Evolutionary conservation across 1,284 basidiomycete genomes (phyloP), one percentile per base, ranked within the genome.

Genomic region (Blastosporella zonata): DNA sequence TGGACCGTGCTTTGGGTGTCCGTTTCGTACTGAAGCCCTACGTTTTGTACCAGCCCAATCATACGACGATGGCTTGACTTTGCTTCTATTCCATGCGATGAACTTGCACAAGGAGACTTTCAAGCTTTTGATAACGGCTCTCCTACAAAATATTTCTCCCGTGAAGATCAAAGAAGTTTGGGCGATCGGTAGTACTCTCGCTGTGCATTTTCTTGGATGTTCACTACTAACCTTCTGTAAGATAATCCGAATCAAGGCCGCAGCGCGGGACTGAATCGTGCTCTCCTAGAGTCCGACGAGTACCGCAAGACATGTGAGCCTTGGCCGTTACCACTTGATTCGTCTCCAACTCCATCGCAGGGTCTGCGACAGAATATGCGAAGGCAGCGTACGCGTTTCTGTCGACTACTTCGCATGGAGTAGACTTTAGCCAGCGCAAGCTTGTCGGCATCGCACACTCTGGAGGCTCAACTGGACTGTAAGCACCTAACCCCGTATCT

Each of bases 91-190:
- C 7, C 47, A 49, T 6, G 47, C 47, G 15, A 31, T 49, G 0
- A 49, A 49, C 25, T n/a, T 49, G 21, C 47, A 49, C 27, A 49
- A 49, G 22, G 47, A 49, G 15, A 49, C 47, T 22, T 49, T 49
- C 20, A 33, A 23, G 2, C 22, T 34, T 15, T 27, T 49, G 1
- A 43, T 48, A 28, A 43, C 33, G 0, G 22, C 36, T n/a, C 46
- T 48, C 20, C 8, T 43, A 23, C 34, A 43, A 5, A 29, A 9
- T 6, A 17, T 43, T 5, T 43, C 41, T 29, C 41, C 47, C 2
- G 41, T 49, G 3, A 49, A 21, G 15, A 43, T 43, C 9, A 23
- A 39, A 8, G 47, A 49, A 18, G 28, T 49, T 6, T 49, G 47
- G 47, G n/a, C 41, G 3, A 43, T 49, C 18, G 47, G 47, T 43